Evolutionary conservation across 352 stramenopile species (phyloP), one percentile per base, ranked within the genome.

Genomic region (Thalassiosira exigua): DNA sequence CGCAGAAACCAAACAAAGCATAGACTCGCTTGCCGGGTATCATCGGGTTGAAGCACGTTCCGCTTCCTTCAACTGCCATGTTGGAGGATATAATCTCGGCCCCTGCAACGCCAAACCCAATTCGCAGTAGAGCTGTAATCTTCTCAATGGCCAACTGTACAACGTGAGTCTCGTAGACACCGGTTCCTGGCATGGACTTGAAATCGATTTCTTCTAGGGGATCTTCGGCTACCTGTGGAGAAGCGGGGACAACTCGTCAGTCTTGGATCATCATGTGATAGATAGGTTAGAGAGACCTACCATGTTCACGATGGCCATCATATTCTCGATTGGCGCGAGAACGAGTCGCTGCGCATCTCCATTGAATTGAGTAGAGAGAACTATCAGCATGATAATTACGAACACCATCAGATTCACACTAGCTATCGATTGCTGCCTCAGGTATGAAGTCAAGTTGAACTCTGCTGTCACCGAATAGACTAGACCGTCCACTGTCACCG

Each of bases 81-180:
- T 99, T 99, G 27, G 97, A 98, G 1, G 95, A 96, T 81, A 99
- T 99, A 61, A 99, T 98, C 79, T 98, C 96, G 11, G 96, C 96
- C 48, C 93, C 94, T n/a, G 97, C 97, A 12, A 97, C 96, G 14
- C 96, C 96, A 81, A 98, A 98, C 4, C 96, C 96, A 27, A 98
- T 95, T 58, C 97, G 95, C 4, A 98, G 80, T 4, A 98, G 84
- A 1, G 93, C 85, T 14, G 94, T 95, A 41, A 98, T 98, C 78
- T 94, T 94, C 11, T 95, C 88, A 1, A 98, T 89, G 4, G 96
- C 98, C 36, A 96, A 78, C 72, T 98, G 95, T 1, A 98, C 92
- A 80, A 98, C 95, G 46, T 95, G 93, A 0, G 96, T 98, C 75
- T 98, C 96, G 78, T 98, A 98, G 58, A 97, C 94, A 24, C 93